Percentiles rank a stretch among this genome's conserved stretches.
Evolutionary conservation across 352 stramenopile species (phyloP).

Genomic region (Elongisporangium undulatum): DNA sequence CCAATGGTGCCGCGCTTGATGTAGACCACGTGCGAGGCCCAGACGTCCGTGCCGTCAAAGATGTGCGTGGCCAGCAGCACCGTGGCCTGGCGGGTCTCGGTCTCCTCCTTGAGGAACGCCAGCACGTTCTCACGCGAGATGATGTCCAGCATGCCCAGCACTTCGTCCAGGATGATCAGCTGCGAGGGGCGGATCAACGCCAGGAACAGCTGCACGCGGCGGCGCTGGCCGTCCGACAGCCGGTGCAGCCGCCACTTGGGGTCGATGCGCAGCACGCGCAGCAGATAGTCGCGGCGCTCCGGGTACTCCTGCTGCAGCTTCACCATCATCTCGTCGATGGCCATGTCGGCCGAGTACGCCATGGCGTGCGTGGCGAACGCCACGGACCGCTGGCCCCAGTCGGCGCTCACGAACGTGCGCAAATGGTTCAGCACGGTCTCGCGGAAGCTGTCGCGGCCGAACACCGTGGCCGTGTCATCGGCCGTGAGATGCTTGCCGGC

Average conservation of each 20-base stretch:
- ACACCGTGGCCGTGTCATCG: slow-evolving; percentile 71
- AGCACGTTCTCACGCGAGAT: slow-evolving; percentile 94
- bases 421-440: slow-evolving; percentile 94
- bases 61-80: slow-evolving; percentile 92
- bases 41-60: slow-evolving; percentile 97
- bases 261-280: slow-evolving; percentile 95
- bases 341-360: slow-evolving; percentile 92
- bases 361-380: slow-evolving; percentile 91
- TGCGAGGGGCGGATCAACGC: slow-evolving; percentile 95
- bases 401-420: slow-evolving; percentile 92
- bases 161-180: slow-evolving; percentile 97
- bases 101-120: slow-evolving; percentile 88
- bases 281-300: slow-evolving; percentile 91
- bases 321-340: slow-evolving; percentile 96
- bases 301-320: slow-evolving; percentile 93
- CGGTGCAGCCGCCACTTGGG: slow-evolving; percentile 87
- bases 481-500: slow-evolving; percentile 93
- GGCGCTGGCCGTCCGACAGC: slow-evolving; percentile 76
- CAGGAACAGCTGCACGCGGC: slow-evolving; percentile 95
- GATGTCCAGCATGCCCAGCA: slow-evolving; percentile 97
- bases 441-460: slow-evolving; percentile 93
- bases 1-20: slow-evolving; percentile 60
- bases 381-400: slow-evolving; percentile 95
- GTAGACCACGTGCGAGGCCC: slow-evolving; percentile 94
- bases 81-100: slow-evolving; percentile 47